Evolutionary conservation across 352 stramenopile species (phyloP), one percentile per base, ranked within the genome.

Genomic region (Pythium phragmiticola): DNA sequence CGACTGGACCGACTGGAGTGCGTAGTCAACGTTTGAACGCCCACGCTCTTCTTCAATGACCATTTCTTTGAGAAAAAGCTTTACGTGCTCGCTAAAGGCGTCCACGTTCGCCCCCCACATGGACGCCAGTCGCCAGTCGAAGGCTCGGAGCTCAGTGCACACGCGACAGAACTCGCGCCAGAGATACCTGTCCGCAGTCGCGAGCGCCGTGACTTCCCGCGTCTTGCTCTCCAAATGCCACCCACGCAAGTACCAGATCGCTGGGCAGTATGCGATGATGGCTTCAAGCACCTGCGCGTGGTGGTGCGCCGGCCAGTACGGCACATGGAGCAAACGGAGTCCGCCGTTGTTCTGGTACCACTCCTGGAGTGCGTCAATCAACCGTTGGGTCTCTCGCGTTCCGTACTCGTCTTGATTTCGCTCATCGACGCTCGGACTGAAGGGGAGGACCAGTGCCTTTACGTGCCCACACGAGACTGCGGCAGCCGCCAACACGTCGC

Each of bases 141-240:
- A 52, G 21, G 58, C 58, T 12, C 58, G 58, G 13, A 65, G 58
- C 23, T 57, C 49, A 0, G 33, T 34, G n/a, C 58, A 65, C 14
- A 33, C 30, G 5, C 37, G 16, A 16, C 58, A 65, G 21, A 58
- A 49, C 39, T 65, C 48, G 3, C 21, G 21, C 58, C 58, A 65
- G 28, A 65, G 23, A 16, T 41, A 19, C 9, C 30, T 14, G 26
- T 47, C 23, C 19, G 26, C 33, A 5, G 41, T 37, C 7, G 34
- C 34, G 5, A 65, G 39, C 14, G 36, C 34, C 26, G 21, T 57
- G 17, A 57, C 48, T 7, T 30, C 16, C 36, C 3, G 36, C 7
- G 26, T 45, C 17, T 7, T 45, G 30, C 17, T 56, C n/a, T 41
- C 26, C 19, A 7, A 16, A 52, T 57, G 47, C n/a, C 37, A 39